Evolutionary conservation across 2,329 filamentous ascomycete genomes (phyloP).

Genomic region (Tolypocladium inflatum): DNA sequence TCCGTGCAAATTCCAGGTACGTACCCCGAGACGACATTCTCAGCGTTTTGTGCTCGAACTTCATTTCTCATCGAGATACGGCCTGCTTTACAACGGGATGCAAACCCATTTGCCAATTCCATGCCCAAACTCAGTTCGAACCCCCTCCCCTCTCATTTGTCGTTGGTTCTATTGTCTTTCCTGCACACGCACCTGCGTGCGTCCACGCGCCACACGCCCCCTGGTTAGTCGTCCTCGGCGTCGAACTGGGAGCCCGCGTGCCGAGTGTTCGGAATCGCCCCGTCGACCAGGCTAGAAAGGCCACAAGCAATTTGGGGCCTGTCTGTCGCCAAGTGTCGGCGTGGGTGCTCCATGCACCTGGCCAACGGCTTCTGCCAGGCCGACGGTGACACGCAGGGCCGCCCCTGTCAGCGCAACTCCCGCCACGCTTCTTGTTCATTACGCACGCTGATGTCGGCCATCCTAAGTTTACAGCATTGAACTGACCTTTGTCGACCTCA

Average conservation of each 20-base stretch:
- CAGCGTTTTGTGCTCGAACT: background rate
- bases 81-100: background rate
- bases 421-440: background rate
- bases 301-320: background rate
- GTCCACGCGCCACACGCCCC: background rate
- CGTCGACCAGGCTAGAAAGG: background rate
- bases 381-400: background rate
- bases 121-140: background rate
- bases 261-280: conserved; percentile 1
- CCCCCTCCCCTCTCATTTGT: background rate
- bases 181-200: background rate
- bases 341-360: background rate
- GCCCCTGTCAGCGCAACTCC: background rate
- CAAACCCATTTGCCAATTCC: background rate
- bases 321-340: background rate
- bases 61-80: background rate
- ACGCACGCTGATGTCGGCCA: background rate
- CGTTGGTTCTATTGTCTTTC: background rate
- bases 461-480: background rate
- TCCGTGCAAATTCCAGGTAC: background rate
- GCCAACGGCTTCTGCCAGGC: background rate
- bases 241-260: background rate
- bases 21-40: background rate
- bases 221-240: background rate
- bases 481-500: background rate